Percentiles rank a stretch among this genome's conserved stretches.
These are phyloP conservation scores for Pharnaceum exiguum DNA, from an alignment of 148 eudicot genomes.

Conservation along the genomic window DNA sequence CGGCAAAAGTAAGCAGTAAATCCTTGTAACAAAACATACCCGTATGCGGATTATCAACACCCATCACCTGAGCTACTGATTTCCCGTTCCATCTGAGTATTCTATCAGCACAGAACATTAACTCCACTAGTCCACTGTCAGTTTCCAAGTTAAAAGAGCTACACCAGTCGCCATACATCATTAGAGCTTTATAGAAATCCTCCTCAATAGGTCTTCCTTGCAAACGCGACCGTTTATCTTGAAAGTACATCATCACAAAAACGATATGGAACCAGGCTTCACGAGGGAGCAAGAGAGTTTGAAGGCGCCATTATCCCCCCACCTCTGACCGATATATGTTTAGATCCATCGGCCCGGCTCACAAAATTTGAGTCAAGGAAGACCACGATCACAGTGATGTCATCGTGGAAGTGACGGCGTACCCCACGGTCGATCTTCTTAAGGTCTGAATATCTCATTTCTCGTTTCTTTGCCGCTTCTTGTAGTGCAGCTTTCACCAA, in stretches of 20 bases:
- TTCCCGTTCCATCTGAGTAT: neutral
- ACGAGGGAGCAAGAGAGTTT: slow-evolving; percentile 48
- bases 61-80: slow-evolving; percentile 18
- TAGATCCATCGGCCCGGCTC: slow-evolving; percentile 52
- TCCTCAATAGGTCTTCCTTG: neutral
- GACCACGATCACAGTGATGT: slow-evolving; percentile 70
- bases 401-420: slow-evolving; percentile 88
- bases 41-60: slow-evolving; percentile 12
- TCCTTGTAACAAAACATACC: slow-evolving; percentile 19
- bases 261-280: neutral
- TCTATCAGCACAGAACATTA: slow-evolving; percentile 13
- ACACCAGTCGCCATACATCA: slow-evolving; percentile 17
- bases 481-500: slow-evolving; percentile 76
- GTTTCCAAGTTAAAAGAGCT: slow-evolving; percentile 18
- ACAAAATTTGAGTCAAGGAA: slow-evolving; percentile 74
- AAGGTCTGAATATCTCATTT: slow-evolving; percentile 84
- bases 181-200: slow-evolving; percentile 4
- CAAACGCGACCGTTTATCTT: slow-evolving; percentile 9
- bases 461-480: slow-evolving; percentile 88
- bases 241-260: neutral
- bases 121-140: slow-evolving; percentile 18
- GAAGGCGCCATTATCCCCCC: slow-evolving; percentile 33
- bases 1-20: slow-evolving; percentile 13
- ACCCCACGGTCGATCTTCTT: slow-evolving; percentile 90
- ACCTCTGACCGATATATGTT: slow-evolving; percentile 44